Percentiles rank a stretch among this genome's conserved stretches.
Evolutionary conservation across 495 filamentous ascomycete species (phyloP).

Genomic region (Hypoxylon fuscum): DNA sequence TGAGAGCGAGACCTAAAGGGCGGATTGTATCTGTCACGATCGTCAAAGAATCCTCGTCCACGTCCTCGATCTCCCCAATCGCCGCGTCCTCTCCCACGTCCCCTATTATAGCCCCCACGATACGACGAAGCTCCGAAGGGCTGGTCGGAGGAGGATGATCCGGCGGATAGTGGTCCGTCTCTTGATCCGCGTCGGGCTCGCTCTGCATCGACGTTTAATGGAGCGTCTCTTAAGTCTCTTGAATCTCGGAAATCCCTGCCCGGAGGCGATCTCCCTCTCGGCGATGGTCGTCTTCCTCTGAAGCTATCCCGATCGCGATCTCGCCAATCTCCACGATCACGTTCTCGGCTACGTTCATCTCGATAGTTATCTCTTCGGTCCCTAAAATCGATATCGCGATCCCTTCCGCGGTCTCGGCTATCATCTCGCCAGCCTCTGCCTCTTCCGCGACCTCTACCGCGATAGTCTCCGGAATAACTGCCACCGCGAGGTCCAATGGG

Average conservation of each 20-base stretch:
- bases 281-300: slow-evolving; percentile 56
- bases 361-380: slow-evolving; percentile 58
- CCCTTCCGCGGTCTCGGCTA: slow-evolving; percentile 68
- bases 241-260: slow-evolving; percentile 50
- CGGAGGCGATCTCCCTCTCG: slow-evolving; percentile 56
- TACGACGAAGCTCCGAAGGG: slow-evolving; percentile 61
- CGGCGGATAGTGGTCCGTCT: slow-evolving; percentile 70
- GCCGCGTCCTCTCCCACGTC: slow-evolving; percentile 62
- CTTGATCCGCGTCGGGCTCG: slow-evolving; percentile 61
- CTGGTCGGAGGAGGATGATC: slow-evolving; percentile 73
- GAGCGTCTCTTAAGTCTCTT: slow-evolving; percentile 51
- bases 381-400: slow-evolving; percentile 64
- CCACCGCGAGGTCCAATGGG: slow-evolving; percentile 66
- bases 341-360: slow-evolving; percentile 60
- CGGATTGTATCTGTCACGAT: slow-evolving; percentile 64
- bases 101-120: slow-evolving; percentile 62
- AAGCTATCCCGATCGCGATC: slow-evolving; percentile 55
- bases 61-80: slow-evolving; percentile 70
- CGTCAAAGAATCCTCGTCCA: slow-evolving; percentile 71
- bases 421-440: slow-evolving; percentile 63
- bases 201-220: slow-evolving; percentile 59
- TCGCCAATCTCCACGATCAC: slow-evolving; percentile 53
- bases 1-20: slow-evolving; percentile 72
- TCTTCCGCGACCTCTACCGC: slow-evolving; percentile 56
- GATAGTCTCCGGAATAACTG: slow-evolving; percentile 58